Evolutionary conservation across 345 rosid genomes (phyloP).

Genomic region (Angophora floribunda): DNA sequence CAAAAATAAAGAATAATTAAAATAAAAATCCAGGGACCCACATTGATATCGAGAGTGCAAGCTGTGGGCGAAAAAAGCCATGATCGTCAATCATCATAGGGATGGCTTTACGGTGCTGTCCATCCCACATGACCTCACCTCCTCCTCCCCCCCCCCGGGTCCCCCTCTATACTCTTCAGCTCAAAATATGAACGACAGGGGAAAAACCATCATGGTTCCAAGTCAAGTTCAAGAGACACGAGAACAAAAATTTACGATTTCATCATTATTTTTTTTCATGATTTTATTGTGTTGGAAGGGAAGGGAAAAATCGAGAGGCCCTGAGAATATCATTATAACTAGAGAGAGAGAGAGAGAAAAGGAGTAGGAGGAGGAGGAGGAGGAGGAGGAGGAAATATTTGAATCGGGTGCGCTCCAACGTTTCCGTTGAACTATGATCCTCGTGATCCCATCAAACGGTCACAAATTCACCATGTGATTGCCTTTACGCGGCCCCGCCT

Average conservation of each 20-base stretch:
- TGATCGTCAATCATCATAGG: neutral
- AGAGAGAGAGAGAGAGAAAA: no score
- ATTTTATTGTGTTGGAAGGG: neutral
- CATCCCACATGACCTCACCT: neutral
- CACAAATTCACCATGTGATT: conserved; percentile 54
- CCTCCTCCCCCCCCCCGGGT: neutral
- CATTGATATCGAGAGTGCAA: neutral
- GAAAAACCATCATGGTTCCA: neutral
- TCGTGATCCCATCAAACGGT: conserved; percentile 36
- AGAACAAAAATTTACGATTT: neutral
- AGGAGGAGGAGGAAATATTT: neutral
- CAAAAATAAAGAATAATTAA: accelerated
- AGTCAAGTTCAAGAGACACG: neutral
- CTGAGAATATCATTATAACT: neutral
- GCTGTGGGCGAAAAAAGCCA: neutral
- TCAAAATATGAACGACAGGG: neutral
- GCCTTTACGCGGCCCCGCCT: conserved; percentile 16
- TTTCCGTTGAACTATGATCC: conserved; percentile 18
- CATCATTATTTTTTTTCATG: neutral
- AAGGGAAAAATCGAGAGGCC: neutral
- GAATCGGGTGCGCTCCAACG: conserved; percentile 66
- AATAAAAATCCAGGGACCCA: neutral
- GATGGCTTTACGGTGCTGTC: neutral
- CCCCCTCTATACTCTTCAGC: neutral
- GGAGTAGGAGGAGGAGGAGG: accelerated